phyloP scores from a whole-genome alignment of 352 stramenopile species.

The Globisporangium canariense region DNA sequence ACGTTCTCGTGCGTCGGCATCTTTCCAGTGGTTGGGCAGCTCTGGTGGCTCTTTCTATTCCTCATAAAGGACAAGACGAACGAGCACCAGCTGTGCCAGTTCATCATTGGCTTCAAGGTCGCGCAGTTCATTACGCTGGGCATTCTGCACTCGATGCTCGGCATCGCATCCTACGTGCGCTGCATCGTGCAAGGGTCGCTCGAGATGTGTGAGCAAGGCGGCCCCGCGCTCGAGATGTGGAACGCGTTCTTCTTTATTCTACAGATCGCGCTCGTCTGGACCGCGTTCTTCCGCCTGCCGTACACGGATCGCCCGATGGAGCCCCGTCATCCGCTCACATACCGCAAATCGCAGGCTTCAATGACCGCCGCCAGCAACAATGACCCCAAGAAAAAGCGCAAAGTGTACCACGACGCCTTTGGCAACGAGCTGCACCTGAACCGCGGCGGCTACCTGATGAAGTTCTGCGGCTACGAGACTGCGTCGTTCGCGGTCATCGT shows the following conservation, averaged over 20 bases:
- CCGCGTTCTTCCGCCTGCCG: slow-evolving; percentile 79
- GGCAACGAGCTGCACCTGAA: slow-evolving; percentile 77
- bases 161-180: slow-evolving; percentile 63
- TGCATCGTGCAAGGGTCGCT: slow-evolving; percentile 67
- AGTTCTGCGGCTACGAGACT: slow-evolving; percentile 84
- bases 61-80: slow-evolving; percentile 91
- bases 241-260: slow-evolving; percentile 82
- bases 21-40: slow-evolving; percentile 79
- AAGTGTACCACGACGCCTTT: slow-evolving; percentile 75
- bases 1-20: slow-evolving; percentile 75
- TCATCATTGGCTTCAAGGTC: slow-evolving; percentile 90
- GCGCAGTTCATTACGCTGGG: slow-evolving; percentile 89
- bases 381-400: slow-evolving; percentile 11
- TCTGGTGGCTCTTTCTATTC: slow-evolving; percentile 91
- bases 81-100: slow-evolving; percentile 91
- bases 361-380: not conserved
- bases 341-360: slow-evolving; percentile 46
- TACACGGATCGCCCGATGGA: slow-evolving; percentile 73
- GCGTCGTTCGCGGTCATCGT: slow-evolving; percentile 76
- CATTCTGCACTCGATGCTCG: slow-evolving; percentile 62
- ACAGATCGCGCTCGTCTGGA: slow-evolving; percentile 82
- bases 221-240: slow-evolving; percentile 58
- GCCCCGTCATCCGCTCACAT: slow-evolving; percentile 42
- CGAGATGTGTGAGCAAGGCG: slow-evolving; percentile 44
- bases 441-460: slow-evolving; percentile 83